Base-by-base conservation (phyloP, 495 filamentous ascomycete species). In the Penicillium mononematosum region DNA sequence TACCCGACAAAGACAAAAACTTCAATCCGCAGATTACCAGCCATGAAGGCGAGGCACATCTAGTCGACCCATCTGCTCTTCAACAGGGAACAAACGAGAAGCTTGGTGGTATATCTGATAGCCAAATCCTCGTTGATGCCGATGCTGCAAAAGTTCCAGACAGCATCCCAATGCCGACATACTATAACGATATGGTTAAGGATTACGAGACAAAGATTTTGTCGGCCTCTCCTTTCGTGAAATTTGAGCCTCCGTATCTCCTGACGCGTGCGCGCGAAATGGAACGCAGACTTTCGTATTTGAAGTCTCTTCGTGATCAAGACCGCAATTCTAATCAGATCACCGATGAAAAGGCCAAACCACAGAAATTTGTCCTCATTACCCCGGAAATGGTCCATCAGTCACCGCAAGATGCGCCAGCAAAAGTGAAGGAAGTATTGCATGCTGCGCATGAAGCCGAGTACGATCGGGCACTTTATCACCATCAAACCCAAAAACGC, bases 161-260 rank as follows among this genome's bases (percentile, higher is more conserved):
- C 54, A 89, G 93, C 70, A 78, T 93, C 39, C 91, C 92, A 1
- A 89, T 91, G 81, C 90, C 94, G 24, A 92, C 88, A 2, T 96
- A 91, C 60, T 97, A 97, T 69, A 87, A 90, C 61, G 89, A 97
- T 67, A 91, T 97, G 83, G 91, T 98, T 36, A 86, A 90, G 43
- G 91, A 95, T 63, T 89, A 95, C 65, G 78, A 92, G 59, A 96
- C 92, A 2, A 93, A 89, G 63, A 85, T 99, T 47, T 75, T 99
- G n/a, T 98, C 95, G 8, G 88, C 91, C 1, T 98, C 95, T 1
- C 95, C 95, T 4, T 98, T 96, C 63, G 95, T 98, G 43, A 92
- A 89, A 69, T 98, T 97, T 65, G 87, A 88, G 65, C 89, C 91
- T 65, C 95, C 95, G 2, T 96, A 97, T 72, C 81, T 97, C 12